Evolutionary conservation across 108 stramenopile species (phyloP), one percentile per base, ranked within the genome.

Genomic region (Conticribra weissflogii): DNA sequence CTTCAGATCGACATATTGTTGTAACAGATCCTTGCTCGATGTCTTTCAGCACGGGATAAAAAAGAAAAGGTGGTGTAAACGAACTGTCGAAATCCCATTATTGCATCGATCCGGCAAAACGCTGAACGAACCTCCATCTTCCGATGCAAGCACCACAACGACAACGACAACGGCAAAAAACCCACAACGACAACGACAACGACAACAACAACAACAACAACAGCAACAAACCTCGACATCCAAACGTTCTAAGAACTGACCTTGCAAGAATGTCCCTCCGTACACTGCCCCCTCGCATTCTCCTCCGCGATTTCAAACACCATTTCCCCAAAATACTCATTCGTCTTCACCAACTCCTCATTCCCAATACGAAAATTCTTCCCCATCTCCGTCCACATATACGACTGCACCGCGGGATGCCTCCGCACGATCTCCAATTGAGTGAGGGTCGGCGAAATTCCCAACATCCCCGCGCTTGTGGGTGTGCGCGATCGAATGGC

Each of bases 391-490:
- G 28, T 21, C 86, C 84, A 89, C 63, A 78, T 50, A 3, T 51
- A 28, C 15, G 67, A 28, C 17, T 80, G 83, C 44, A 74, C 53
- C 21, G 70, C 78, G 44, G 52, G 44, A 15, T 44, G 41, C 23
- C 46, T 49, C 65, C 25, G 21, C 30, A 63, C 34, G 16, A 52
- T 63, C 15, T 58, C 22, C 4, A 69, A 30, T 32, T 78, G 71
- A 14, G 31, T 82, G 16, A 44, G 30, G 53, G 61, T 50, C 3
- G 72, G 71, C 18, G 71, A 19, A n/a, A 93, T 65, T 34, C 86
- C 67, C n/a, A 70, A 65, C 92, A 93, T 93, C 9, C 92, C 92
- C 5, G 92, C 88, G 60, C 86, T 88, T 23, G 92, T 93, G 33
- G 84, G 74, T 19, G 92, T 88, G 47, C 92, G 86, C 8, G 89